A percentile compares a stretch with the other conserved stretches of the same genome.
These are phyloP conservation scores for Pseudonitzschia pungens DNA, from an alignment of 108 stramenopile genomes.

Conservation along the genomic window DNA sequence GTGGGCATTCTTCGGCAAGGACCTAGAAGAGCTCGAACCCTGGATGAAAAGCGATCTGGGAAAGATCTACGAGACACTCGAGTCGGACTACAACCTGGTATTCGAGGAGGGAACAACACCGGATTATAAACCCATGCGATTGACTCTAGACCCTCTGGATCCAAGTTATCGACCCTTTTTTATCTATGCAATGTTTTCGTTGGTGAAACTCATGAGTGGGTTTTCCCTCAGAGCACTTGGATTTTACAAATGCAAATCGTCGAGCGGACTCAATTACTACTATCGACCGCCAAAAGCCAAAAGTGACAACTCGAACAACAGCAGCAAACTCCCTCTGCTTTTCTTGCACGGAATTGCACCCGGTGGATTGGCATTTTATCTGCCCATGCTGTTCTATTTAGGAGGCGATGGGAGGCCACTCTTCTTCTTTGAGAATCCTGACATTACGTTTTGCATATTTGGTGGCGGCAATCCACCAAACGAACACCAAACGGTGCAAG, in stretches of 20 bases:
- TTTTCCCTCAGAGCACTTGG: conserved; percentile 42
- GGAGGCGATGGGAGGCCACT: conserved; percentile 34
- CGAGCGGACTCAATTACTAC: conserved; percentile 21
- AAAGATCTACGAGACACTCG: conserved; percentile 41
- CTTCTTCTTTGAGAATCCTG: conserved; percentile 73
- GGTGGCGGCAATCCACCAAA: conserved; percentile 33
- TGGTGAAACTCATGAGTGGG: conserved; percentile 39
- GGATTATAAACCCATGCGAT: conserved; percentile 33
- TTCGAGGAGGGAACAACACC: conserved; percentile 21
- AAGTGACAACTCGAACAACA: not conserved
- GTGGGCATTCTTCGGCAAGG: conserved; percentile 78
- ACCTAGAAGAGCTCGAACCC: conserved; percentile 30
- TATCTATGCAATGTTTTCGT: conserved; percentile 51
- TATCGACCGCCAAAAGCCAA: conserved; percentile 27
- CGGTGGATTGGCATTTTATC: conserved; percentile 64
- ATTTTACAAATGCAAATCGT: conserved; percentile 37
- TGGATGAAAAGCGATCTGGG: conserved; percentile 38
- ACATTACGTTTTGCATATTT: conserved; percentile 40
- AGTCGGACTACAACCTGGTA: conserved; percentile 25
- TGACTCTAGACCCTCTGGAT: conserved; percentile 65
- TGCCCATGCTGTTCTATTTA: conserved; percentile 63
- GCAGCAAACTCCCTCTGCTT: conserved; percentile 47
- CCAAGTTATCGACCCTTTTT: conserved; percentile 69
- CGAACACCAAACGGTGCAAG: conserved; percentile 66
- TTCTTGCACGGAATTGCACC: conserved; percentile 92